Conservation (phyloP, 345 rosid genomes). For the Brassica cretica region DNA sequence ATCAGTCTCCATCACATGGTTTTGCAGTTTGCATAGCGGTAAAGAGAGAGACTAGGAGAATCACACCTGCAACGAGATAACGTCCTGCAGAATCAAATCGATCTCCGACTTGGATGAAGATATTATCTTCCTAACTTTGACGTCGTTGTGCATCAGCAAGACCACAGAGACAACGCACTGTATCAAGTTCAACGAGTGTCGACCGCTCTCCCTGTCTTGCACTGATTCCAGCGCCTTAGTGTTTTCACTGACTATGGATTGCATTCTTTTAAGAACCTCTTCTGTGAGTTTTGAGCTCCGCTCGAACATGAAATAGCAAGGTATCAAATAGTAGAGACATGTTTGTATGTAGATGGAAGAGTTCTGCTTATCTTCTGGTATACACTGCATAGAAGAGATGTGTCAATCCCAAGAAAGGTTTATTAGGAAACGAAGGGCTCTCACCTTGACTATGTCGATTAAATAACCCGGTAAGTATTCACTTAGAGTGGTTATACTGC, state of each 20-base stretch:
- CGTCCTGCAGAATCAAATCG: slow-evolving; percentile 41
- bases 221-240: slow-evolving; percentile 27
- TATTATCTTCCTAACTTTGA: slow-evolving; percentile 46
- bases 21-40: slow-evolving; percentile 1
- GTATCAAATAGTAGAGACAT: slow-evolving; percentile 51
- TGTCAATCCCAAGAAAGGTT: not conserved
- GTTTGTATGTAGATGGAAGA: slow-evolving; percentile 24
- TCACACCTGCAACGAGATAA: slow-evolving; percentile 59
- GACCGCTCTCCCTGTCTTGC: slow-evolving; percentile 29
- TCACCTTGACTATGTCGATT: slow-evolving; percentile 58
- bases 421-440: slow-evolving; percentile 38
- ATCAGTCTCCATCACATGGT: not conserved
- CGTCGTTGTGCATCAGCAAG: slow-evolving; percentile 55
- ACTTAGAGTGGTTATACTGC: slow-evolving; percentile 50
- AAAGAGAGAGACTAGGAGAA: slow-evolving; percentile 8
- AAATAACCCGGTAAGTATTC: slow-evolving; percentile 60
- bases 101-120: slow-evolving; percentile 51
- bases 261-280: slow-evolving; percentile 51
- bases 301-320: slow-evolving; percentile 64
- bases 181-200: slow-evolving; percentile 40
- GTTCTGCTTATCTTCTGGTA: slow-evolving; percentile 50
- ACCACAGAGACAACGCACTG: slow-evolving; percentile 53
- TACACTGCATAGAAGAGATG: slow-evolving; percentile 47
- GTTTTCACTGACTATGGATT: slow-evolving; percentile 41
- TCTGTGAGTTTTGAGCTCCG: slow-evolving; percentile 52